phyloP scores from a whole-genome alignment of 208 protist genomes.

The Tritrichomonas musculus region DNA sequence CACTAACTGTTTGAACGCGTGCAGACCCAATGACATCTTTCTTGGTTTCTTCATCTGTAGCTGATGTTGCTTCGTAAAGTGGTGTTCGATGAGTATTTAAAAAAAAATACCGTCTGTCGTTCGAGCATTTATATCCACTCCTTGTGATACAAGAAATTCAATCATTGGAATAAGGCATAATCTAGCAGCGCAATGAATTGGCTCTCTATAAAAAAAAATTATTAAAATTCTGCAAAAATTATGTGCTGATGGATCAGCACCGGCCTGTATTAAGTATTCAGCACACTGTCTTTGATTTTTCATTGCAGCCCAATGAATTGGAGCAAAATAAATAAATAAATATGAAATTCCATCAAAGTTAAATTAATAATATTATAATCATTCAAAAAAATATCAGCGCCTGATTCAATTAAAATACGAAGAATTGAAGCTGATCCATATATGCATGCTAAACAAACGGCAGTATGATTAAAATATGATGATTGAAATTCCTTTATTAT shows the following conservation, averaged over 20 bases:
- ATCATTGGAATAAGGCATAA: background rate
- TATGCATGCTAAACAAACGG: background rate
- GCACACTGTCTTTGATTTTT: background rate
- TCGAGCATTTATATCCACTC: background rate
- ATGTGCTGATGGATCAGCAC: slow-evolving; percentile 4
- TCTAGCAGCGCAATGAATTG: slow-evolving; percentile 11
- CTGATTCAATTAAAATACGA: background rate
- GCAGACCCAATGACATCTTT: background rate
- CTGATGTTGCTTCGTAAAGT: background rate
- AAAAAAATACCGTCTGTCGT: background rate
- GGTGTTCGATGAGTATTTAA: background rate
- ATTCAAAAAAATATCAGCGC: slow-evolving; percentile 15
- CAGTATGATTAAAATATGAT: background rate
- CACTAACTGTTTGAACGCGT: background rate
- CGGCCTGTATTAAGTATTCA: background rate
- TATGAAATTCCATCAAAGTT: no score
- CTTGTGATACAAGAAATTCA: background rate
- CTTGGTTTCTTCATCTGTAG: slow-evolving; percentile 19
- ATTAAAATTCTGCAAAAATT: background rate
- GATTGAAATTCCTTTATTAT: background rate
- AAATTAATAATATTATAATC: background rate
- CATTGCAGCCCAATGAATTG: slow-evolving; percentile 12
- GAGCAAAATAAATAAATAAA: background rate
- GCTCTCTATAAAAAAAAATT: background rate
- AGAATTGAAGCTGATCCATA: background rate